These are phyloP conservation scores for Bipolaris zeicola DNA, from an alignment of 2,329 filamentous ascomycete genomes.

Conservation along the genomic window DNA sequence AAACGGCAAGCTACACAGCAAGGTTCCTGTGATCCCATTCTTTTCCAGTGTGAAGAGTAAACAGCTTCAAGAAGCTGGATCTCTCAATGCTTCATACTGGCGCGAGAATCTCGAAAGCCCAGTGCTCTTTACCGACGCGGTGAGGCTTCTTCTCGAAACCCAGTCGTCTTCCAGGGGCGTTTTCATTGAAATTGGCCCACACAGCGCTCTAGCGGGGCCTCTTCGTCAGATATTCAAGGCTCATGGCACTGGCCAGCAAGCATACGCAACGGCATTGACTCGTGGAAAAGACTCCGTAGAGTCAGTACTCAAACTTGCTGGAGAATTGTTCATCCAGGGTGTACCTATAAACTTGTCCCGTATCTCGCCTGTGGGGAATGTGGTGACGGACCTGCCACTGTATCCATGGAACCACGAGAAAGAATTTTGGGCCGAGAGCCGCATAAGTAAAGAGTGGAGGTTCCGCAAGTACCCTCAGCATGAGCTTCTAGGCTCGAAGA, in stretches of 20 bases:
- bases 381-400: conserved; percentile 20
- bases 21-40: conserved; percentile 2
- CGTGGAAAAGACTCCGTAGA: background rate
- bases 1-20: background rate
- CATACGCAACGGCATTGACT: background rate
- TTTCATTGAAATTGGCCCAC: conserved; percentile 24
- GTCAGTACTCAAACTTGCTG: background rate
- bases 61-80: background rate
- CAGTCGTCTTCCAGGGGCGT: background rate
- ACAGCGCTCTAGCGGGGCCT: conserved; percentile 18
- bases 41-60: conserved; percentile 14
- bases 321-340: background rate
- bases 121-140: conserved; percentile 12
- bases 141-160: background rate
- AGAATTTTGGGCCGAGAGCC: conserved; percentile 28
- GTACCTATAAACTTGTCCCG: background rate
- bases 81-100: conserved; percentile 23
- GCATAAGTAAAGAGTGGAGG: conserved; percentile 8
- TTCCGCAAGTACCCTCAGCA: conserved; percentile 12
- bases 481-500: conserved; percentile 10
- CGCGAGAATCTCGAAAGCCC: conserved; percentile 14
- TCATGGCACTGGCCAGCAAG: too few species aligned
- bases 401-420: conserved; percentile 40
- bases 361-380: background rate
- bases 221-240: conserved; percentile 12